Evolutionary conservation across 2,329 filamentous ascomycete genomes (phyloP), one percentile per base, ranked within the genome.

Genomic region (Aspergillus piperis): DNA sequence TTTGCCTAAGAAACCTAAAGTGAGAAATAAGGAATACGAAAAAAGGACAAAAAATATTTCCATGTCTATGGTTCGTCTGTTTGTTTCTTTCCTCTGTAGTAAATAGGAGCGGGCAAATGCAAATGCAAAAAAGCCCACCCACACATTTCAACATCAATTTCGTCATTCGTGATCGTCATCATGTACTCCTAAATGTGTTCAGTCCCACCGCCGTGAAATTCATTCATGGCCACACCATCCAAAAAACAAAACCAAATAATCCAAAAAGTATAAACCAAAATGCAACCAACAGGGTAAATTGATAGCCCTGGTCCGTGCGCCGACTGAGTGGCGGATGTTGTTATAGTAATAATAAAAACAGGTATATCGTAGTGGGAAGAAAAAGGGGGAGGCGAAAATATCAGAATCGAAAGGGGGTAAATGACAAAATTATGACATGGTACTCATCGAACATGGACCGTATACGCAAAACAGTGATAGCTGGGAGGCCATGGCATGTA

Each of bases 111-210:
- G 25, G 25, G 25, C 25, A 2, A 27, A 30, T 30, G 27, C 27
- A 30, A 30, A 30, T 21, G 17, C 17, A 19, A 19, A 7, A 27
- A 27, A 27, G 27, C 32, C 32, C 32, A 36, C 32, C 32, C 32
- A 36, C 32, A 41, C 30, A 41, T 53, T 52, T 27, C 50, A 32
- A 41, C 38, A 53, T 41, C 32, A 27, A 53, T 39, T 39, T 41
- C 32, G 51, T 53, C 51, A 42, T 27, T 53, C 51, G 51, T 53
- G 39, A 53, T 53, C 51, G 10, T 53, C 51, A 38, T 53, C 51
- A 53, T 53, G 25, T 21, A 53, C 51, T 53, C 51, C 51, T 53
- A 23, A 11, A n/a, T 25, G 41, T 23, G 41, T 23, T 44, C 41
- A 44, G 19, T 15, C 41, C 19, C 19, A 44, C 41, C 41, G 41